phyloP scores from a whole-genome alignment of 805 yeast genomes.

The Groenewaldozyma salmanticensis region DNA sequence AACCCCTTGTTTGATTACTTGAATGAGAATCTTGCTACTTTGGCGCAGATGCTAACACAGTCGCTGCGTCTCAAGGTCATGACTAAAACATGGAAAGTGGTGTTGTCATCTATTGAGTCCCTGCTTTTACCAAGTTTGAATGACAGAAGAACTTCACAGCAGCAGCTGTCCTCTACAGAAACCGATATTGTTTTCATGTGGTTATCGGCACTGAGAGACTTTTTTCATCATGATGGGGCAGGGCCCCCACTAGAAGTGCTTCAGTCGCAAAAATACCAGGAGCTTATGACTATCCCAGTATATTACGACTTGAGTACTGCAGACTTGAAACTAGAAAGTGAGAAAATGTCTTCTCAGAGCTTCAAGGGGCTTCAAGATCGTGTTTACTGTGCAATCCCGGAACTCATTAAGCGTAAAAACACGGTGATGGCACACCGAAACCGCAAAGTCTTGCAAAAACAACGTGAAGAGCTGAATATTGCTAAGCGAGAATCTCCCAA shows the following conservation, averaged over 20 bases:
- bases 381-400: slow-evolving; percentile 33
- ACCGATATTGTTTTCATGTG: slow-evolving; percentile 61
- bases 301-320: slow-evolving; percentile 46
- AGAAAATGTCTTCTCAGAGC: slow-evolving; percentile 46
- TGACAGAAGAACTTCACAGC: slow-evolving; percentile 27
- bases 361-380: slow-evolving; percentile 39
- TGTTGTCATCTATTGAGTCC: slow-evolving; percentile 58
- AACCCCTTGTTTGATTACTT: slow-evolving; percentile 66
- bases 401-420: slow-evolving; percentile 48
- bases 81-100: slow-evolving; percentile 72
- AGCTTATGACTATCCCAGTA: slow-evolving; percentile 51
- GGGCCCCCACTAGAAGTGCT: slow-evolving; percentile 65
- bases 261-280: slow-evolving; percentile 54
- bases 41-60: slow-evolving; percentile 50
- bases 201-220: slow-evolving; percentile 60
- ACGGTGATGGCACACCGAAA: slow-evolving; percentile 70
- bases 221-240: slow-evolving; percentile 71
- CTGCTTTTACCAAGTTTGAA: slow-evolving; percentile 63
- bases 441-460: slow-evolving; percentile 40
- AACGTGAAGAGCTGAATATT: slow-evolving; percentile 37
- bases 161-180: slow-evolving; percentile 47
- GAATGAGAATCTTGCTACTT: slow-evolving; percentile 54
- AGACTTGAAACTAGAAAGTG: slow-evolving; percentile 48
- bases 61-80: slow-evolving; percentile 53
- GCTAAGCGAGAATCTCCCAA: slow-evolving; percentile 38